phyloP scores from a whole-genome alignment of 768 basidiomycete species.

The Boletus insuetus region DNA sequence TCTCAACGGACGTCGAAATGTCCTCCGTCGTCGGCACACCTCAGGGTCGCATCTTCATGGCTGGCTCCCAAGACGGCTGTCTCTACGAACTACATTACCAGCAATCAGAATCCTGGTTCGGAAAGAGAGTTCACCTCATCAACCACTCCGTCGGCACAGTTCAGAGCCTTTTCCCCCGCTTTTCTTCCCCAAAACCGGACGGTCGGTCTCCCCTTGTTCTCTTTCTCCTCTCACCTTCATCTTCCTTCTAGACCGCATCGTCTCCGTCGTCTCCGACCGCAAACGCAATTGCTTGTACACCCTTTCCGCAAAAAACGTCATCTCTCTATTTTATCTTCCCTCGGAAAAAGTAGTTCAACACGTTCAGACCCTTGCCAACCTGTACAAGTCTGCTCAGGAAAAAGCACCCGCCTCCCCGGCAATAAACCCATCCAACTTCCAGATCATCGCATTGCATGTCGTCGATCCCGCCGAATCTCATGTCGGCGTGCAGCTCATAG shows the following conservation, averaged over 20 bases:
- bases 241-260: conserved; percentile 59
- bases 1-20: conserved; percentile 83
- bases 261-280: conserved; percentile 62
- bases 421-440: conserved; percentile 66
- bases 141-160: conserved; percentile 84
- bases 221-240: conserved; percentile 1
- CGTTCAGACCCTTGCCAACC: conserved; percentile 69
- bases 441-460: conserved; percentile 67
- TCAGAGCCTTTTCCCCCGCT: conserved; percentile 75
- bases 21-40: conserved; percentile 72
- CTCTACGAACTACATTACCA: conserved; percentile 93
- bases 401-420: conserved; percentile 77
- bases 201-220: conserved; percentile 44
- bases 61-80: conserved; percentile 78
- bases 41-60: conserved; percentile 91
- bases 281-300: conserved; percentile 76
- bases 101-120: conserved; percentile 89
- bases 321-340: conserved; percentile 63
- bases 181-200: conserved; percentile 59
- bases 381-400: conserved; percentile 76
- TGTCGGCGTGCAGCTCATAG: conserved; percentile 71
- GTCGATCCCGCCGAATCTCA: conserved; percentile 67
- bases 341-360: conserved; percentile 68
- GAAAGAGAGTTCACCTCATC: conserved; percentile 76
- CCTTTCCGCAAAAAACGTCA: conserved; percentile 59